Evolutionary conservation across 305 asterid species (phyloP).

Genomic region (Fraxinus xanthoxyloides): DNA sequence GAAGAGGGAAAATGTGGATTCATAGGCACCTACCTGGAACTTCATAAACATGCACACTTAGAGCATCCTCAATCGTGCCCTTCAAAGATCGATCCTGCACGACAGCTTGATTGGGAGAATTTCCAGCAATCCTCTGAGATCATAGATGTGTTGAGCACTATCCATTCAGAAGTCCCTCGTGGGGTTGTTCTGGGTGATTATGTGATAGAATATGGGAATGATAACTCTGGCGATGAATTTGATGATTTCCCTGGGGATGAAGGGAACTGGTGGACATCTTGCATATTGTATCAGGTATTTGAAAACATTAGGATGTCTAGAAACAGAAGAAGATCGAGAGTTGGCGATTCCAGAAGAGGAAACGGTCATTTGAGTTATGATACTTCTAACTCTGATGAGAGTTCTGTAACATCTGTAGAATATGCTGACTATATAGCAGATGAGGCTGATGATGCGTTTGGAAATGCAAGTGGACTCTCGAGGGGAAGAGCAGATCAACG

Average conservation of each 20-base stretch:
- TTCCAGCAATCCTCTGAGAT: constrained; percentile 86
- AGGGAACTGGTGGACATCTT: constrained; percentile 80
- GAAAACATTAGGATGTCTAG: constrained; percentile 67
- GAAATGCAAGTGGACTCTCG: constrained; percentile 43
- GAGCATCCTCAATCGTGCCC: constrained; percentile 81
- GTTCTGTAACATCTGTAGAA: constrained; percentile 71
- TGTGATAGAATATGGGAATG: constrained; percentile 82
- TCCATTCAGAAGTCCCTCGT: constrained; percentile 75
- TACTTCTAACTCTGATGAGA: constrained; percentile 68
- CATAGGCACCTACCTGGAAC: constrained; percentile 63
- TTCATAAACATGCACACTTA: constrained; percentile 60
- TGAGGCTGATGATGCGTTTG: constrained; percentile 58
- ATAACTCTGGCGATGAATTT: constrained; percentile 70
- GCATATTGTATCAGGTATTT: constrained; percentile 70
- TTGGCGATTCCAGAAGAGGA: constrained; percentile 59
- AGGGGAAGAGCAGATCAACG: constrained; percentile 58
- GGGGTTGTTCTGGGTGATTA: constrained; percentile 85
- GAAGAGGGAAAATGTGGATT: constrained; percentile 68
- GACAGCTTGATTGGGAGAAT: constrained; percentile 84
- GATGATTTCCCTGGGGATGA: constrained; percentile 58
- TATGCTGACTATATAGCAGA: constrained; percentile 54
- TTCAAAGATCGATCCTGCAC: constrained; percentile 76
- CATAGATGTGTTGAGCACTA: constrained; percentile 74
- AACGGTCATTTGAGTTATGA: constrained; percentile 53
- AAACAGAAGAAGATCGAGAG: constrained; percentile 75